Base-by-base conservation (phyloP, 345 rosid species). In the Gossypium raimondii region DNA sequence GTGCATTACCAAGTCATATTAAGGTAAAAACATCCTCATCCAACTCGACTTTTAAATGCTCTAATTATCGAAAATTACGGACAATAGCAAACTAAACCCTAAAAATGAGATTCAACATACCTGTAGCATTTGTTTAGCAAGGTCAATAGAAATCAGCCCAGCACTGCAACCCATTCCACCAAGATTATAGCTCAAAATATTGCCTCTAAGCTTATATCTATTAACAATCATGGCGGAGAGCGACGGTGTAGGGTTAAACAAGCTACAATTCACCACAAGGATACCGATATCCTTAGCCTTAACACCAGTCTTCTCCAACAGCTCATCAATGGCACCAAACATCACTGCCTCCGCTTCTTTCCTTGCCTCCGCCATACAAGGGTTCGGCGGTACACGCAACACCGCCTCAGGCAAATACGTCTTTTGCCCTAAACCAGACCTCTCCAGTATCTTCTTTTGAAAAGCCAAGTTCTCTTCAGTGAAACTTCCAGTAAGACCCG, bases 81-180 rank as follows among this genome's bases (percentile, higher is more conserved):
- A 7, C 9, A 7, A 56, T 56, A 56, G 47, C 45, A 41, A 29
- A 7, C 22, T 64, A 34, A 41, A 6, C 45, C 24, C 50, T 4
- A 8, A 16, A 17, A 48, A 10, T 8, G 22, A 53, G n/a, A 55
- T 5, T 55, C 22, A 57, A 57, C 27, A 38, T 17, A 65, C 70
- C 86, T 83, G 86, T 29, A 88, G 83, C 11, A 88, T 80, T 24
- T 82, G 79, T 73, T 85, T 85, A 29, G 92, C 92, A 7, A 88
- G 84, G 76, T 85, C 89, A 24, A 86, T 73, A 3, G 92, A 83
- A 65, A 88, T 85, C 1, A 85, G 88, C 12, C 89, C 92, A 4
- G 92, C 92, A 57, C 92, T 88, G 79, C 92, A 88, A 1, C 92
- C 92, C 92, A 88, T 88, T 7, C 89, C 92, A 18, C 86, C 86